Percentiles rank a stretch among this genome's conserved stretches.
Conservation (phyloP, 192 early-diverging fungal genomes). For the Glomus cerebriforme region DNA sequence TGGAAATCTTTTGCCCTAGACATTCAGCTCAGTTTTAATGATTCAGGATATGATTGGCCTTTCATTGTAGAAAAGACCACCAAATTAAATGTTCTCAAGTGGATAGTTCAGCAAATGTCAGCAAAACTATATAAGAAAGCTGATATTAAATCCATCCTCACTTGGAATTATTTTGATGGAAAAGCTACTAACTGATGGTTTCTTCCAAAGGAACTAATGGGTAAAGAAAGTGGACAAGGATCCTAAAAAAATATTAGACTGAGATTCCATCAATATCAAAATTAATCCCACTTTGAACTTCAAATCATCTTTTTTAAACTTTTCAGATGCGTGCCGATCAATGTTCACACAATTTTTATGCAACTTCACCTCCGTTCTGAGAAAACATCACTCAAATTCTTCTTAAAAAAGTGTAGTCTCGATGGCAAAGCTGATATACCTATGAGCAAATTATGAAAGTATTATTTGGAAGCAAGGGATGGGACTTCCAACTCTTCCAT, state of each 20-base stretch:
- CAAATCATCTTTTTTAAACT: not conserved
- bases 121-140: not conserved
- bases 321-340: not conserved
- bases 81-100: conserved; percentile 1
- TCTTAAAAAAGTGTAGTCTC: too few species aligned
- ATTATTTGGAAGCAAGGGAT: not conserved
- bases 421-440: conserved; percentile 7
- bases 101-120: not conserved
- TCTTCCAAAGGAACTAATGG: too few species aligned
- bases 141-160: too few species aligned
- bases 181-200: not conserved
- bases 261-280: not conserved
- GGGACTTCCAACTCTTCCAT: not conserved
- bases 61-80: conserved; percentile 6
- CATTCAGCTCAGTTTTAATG: not conserved
- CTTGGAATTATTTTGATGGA: too few species aligned
- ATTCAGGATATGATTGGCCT: not conserved
- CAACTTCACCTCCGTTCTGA: conserved; percentile 11
- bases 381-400: conserved; percentile 10
- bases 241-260: not conserved
- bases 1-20: not conserved
- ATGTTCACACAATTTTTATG: not conserved
- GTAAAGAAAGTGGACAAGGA: not conserved
- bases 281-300: not conserved
- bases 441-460: conserved; percentile 4